Base-by-base conservation (phyloP, 768 basidiomycete species). In the Termitomyces sp. region DNA sequence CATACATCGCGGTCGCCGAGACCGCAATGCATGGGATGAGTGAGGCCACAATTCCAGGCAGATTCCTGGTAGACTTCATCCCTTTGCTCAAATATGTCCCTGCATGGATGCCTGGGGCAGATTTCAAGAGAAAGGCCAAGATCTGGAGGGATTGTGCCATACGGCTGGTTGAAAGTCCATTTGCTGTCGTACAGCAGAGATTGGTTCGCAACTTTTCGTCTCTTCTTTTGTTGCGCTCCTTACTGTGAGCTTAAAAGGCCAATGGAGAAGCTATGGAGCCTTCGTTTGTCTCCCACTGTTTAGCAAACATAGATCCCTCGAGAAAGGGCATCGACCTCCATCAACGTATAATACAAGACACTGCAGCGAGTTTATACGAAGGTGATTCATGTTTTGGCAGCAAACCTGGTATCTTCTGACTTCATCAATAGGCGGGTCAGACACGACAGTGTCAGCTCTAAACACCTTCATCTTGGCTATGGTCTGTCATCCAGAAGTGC, bases 61-160 rank as follows among this genome's bases (percentile, higher is more conserved):
- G 68, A 0, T 75, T 66, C 57, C 61, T 74, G 5, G 72, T 72
- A 42, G 73, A 78, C 30, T 54, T 63, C 0, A 37, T 68, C 28
- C 66, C 66, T 17, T n/a, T 65, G 17, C 56, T 77, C 17, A 69
- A 69, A 56, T 63, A 73, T 41, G 49, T 75, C 0, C 75, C 74
- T 3, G 60, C 50, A 2, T 75, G 71, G 69, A 57, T 74, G 40
- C 73, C 75, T 21, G 70, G 72, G 1, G 67, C 67, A 0, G 69
- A 61, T 21, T 77, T 77, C 63, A 66, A 74, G 58, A 61, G 58
- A 1, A 63, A 64, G 26, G 75, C 75, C 1, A 59, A 50, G 12
- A 58, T 65, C 11, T 70, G 69, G 66, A 50, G 49, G 21, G 50
- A 62, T 3, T 45, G 46, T 3, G 59, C 63, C 3, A n/a, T 19